Conservation (phyloP, 306 rosid genomes). For the Albizia julibrissin region DNA sequence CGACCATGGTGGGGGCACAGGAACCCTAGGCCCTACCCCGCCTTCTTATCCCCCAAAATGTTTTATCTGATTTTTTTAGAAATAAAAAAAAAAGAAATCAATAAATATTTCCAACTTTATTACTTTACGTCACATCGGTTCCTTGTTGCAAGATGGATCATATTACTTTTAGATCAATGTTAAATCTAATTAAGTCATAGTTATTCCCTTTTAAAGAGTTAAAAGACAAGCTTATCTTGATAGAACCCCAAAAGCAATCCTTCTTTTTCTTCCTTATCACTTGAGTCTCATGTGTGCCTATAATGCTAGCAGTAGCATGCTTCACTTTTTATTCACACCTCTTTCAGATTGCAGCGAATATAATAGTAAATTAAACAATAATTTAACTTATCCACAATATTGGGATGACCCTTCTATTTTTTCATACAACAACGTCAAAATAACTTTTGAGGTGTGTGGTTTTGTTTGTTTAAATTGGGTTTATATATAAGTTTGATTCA, state of each 20-base stretch:
- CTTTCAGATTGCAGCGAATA: background rate
- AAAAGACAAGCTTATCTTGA: background rate
- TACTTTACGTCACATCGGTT: constrained; percentile 66
- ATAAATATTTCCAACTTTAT: constrained; percentile 10
- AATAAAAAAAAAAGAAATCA: background rate
- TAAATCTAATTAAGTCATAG: background rate
- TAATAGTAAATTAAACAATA: no score
- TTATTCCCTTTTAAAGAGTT: background rate
- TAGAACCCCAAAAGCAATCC: background rate
- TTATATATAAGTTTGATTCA: no score
- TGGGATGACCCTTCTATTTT: no score
- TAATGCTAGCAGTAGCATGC: background rate
- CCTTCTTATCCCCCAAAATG: background rate
- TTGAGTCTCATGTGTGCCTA: background rate
- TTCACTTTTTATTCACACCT: background rate
- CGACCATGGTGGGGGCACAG: constrained; percentile 7
- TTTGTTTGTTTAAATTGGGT: no score
- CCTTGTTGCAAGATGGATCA: constrained; percentile 35
- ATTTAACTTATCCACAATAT: no score
- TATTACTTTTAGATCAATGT: background rate
- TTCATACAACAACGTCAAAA: no score
- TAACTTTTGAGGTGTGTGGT: no score
- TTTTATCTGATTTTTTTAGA: background rate
- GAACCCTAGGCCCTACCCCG: constrained; percentile 15
- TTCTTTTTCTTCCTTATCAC: background rate